phyloP scores from a whole-genome alignment of 2,329 filamentous ascomycete genomes.

The Rhytidhysteron rufulum region DNA sequence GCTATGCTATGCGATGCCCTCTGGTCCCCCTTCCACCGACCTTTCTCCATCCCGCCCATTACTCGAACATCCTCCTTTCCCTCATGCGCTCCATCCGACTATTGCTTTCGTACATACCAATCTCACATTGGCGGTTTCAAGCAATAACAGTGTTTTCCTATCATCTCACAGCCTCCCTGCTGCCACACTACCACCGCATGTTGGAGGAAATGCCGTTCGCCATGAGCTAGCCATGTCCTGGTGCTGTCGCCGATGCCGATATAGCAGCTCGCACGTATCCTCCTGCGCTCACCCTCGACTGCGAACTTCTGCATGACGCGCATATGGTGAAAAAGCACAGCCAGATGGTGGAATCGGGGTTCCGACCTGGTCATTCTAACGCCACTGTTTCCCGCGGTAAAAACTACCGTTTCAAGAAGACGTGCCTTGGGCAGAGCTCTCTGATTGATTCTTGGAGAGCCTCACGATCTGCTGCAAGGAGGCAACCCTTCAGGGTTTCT shows the following conservation, averaged over 20 bases:
- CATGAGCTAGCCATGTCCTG: too few species aligned
- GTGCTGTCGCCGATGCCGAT: constrained; percentile 13
- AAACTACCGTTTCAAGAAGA: neutral
- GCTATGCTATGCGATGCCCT: neutral
- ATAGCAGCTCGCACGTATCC: constrained; percentile 22
- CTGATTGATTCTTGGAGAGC: too few species aligned
- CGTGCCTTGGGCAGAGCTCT: too few species aligned
- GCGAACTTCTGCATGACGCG: constrained; percentile 25
- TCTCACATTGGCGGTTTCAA: too few species aligned
- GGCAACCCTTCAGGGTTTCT: neutral
- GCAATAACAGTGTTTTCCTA: too few species aligned
- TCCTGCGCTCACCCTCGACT: constrained; percentile 13
- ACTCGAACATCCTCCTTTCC: too few species aligned
- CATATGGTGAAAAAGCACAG: constrained; percentile 11
- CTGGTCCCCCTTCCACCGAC: neutral
- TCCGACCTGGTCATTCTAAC: neutral
- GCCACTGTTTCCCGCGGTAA: neutral
- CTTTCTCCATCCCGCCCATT: neutral
- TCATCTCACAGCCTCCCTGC: too few species aligned
- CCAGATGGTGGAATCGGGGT: neutral
- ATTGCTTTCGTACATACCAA: too few species aligned
- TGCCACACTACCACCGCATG: too few species aligned
- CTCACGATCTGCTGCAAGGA: constrained; percentile 1
- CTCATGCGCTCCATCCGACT: too few species aligned
- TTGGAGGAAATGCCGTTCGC: too few species aligned